A percentile compares a stretch with the other conserved stretches of the same genome.
Conservation (phyloP, 805 yeast species). For the Myxozyma monticola region DNA sequence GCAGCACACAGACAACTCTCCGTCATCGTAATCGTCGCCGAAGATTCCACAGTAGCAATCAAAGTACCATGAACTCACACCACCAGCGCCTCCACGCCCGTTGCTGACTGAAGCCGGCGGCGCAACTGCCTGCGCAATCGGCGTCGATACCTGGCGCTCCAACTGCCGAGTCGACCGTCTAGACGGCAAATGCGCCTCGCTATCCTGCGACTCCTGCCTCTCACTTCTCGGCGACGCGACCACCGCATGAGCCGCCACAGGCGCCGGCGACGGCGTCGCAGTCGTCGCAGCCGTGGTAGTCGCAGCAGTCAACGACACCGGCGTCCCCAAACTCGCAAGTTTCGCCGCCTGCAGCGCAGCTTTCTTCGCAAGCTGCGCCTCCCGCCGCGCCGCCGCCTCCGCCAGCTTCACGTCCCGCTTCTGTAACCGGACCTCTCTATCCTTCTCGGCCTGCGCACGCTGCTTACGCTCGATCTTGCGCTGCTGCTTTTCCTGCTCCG, state of each 20-base stretch:
- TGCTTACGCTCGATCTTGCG: conserved; percentile 19
- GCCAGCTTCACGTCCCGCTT: conserved; percentile 18
- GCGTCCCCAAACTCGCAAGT: conserved; percentile 2
- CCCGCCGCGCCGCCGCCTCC: conserved; percentile 24
- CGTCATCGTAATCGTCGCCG: conserved; percentile 45
- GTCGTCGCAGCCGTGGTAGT: not conserved
- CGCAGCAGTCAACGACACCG: not conserved
- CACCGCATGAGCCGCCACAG: not conserved
- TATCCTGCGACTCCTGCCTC: conserved; percentile 15
- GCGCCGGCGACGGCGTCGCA: conserved; percentile 1
- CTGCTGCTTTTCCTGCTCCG: conserved; percentile 23
- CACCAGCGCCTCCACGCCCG: conserved; percentile 1
- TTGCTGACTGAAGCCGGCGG: conserved; percentile 6
- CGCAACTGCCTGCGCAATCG: conserved; percentile 12
- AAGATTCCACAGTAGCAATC: conserved; percentile 45
- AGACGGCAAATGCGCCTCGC: conserved; percentile 7
- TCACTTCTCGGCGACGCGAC: conserved; percentile 14
- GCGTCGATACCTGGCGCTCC: conserved; percentile 5
- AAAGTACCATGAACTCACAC: conserved; percentile 39
- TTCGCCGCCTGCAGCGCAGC: conserved; percentile 18
- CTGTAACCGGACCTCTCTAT: conserved; percentile 22
- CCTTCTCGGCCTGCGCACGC: conserved; percentile 13
- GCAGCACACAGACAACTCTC: conserved; percentile 41
- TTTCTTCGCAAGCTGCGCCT: conserved; percentile 16
- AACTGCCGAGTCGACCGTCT: conserved; percentile 23